A percentile compares a stretch with the other conserved stretches of the same genome.
Evolutionary conservation across 768 basidiomycete genomes (phyloP).

Genomic region (Cystofilobasidium ferigula): DNA sequence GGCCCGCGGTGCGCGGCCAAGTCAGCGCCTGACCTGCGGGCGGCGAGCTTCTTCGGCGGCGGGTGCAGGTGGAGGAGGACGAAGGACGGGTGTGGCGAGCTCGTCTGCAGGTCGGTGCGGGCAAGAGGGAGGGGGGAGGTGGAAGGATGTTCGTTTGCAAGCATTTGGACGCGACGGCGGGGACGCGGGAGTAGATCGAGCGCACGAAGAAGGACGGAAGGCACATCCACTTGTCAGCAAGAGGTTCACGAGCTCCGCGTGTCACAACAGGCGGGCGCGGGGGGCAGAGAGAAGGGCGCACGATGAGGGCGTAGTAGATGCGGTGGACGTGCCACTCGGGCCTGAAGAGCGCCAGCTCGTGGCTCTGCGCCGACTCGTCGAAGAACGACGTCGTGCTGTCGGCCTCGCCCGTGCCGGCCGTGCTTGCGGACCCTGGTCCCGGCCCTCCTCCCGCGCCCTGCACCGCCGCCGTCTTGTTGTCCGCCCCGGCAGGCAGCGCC

Average conservation of each 20-base stretch:
- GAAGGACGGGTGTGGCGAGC: conserved; percentile 17
- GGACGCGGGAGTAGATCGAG: background rate
- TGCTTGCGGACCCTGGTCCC: background rate
- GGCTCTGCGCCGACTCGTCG: conserved; percentile 1
- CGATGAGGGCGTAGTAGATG: conserved; percentile 11
- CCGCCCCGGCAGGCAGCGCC: background rate
- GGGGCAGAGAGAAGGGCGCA: background rate
- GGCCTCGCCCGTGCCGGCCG: background rate
- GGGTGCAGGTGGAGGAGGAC: conserved; percentile 21
- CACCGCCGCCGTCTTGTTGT: background rate
- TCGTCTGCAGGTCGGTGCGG: too few relatives aligned
- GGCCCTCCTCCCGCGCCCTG: too few relatives aligned
- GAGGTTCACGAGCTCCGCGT: background rate
- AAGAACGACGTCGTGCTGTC: conserved; percentile 10
- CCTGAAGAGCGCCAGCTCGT: conserved; percentile 9
- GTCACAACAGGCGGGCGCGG: background rate
- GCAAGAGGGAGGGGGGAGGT: too few relatives aligned
- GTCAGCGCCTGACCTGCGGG: background rate
- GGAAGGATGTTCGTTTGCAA: too few relatives aligned
- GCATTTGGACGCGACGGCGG: too few relatives aligned
- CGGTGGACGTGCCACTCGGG: conserved; percentile 4
- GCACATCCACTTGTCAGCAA: background rate
- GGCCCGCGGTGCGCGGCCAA: background rate
- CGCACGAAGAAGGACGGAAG: background rate
- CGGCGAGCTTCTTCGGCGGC: conserved; percentile 9